Base-by-base conservation (phyloP, 768 basidiomycete genomes). In the Kwoniella sp. region DNA sequence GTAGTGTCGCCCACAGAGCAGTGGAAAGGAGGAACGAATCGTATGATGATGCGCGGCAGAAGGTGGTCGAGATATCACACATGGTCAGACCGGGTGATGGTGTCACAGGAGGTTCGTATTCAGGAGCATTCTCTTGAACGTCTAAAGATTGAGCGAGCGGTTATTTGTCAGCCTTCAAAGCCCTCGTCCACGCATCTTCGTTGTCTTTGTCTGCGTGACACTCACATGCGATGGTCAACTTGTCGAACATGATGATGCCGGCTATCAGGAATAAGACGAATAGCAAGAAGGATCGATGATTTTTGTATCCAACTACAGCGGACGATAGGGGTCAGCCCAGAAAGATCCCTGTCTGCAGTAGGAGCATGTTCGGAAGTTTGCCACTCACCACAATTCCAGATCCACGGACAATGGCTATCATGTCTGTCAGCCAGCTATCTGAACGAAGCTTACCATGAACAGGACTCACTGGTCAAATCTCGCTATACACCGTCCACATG, bases 251-350 rank as follows among this genome's bases (percentile, higher is more conserved):
- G 12, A 83, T 56, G 57, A 98, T 88, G 1, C 92, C 93, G 26
- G 87, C 70, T 24, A 98, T 91, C 24, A 99, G 86, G 2, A 89
- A 88, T 0, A 85, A 82, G 46, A 99, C 89, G 73, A 99, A 99
- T n/a, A 95, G 78, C 26, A 97, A 82, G 81, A 99, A 99, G 78
- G 97, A 92, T 4, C 95, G 89, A 72, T 98, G 96, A 73, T 98
- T 99, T 69, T 90, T 88, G 44, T 86, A 84, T 22, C 96, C 96
- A 55, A 98, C 92, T 91, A 59, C 7, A 24, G 9, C 15, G 24
- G 1, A 0, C 33, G 22, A 21, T 33, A 19, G 19, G 19, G 19
- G 7, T 22, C 19, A 47, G 46, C 46, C n/a, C n/a, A n/a, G n/a
- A n/a, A n/a, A n/a, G n/a, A n/a, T n/a, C n/a, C n/a, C n/a, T n/a